Conservation (phyloP, 2,329 filamentous ascomycete genomes). For the Hirsutella rhossiliensis region DNA sequence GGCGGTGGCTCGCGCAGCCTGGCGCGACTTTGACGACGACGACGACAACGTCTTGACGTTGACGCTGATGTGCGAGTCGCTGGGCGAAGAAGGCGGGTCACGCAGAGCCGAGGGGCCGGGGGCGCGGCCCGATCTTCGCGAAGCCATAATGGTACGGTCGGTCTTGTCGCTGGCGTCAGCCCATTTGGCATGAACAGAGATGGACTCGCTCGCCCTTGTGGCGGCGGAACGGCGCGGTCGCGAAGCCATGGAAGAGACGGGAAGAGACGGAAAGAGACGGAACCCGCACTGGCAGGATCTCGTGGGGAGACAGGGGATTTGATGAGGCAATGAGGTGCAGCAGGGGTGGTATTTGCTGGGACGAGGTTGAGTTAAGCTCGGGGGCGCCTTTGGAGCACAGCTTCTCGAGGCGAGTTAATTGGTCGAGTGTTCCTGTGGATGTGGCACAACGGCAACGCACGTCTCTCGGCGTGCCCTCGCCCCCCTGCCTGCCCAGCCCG, state of each 20-base stretch:
- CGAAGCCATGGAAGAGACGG: constrained; percentile 29
- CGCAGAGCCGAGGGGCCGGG: constrained; percentile 29
- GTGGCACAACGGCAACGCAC: too few species aligned
- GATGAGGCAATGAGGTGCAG: too few species aligned
- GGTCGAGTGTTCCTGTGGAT: too few species aligned
- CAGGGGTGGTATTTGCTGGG: too few species aligned
- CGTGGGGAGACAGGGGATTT: too few species aligned
- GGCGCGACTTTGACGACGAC: constrained; percentile 37
- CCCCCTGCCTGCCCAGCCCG: too few species aligned
- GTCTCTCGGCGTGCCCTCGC: too few species aligned
- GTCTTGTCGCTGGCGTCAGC: constrained; percentile 25
- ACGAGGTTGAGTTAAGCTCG: not conserved
- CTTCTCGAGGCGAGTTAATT: too few species aligned
- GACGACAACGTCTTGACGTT: constrained; percentile 32
- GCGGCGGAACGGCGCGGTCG: constrained; percentile 35
- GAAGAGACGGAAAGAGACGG: not conserved
- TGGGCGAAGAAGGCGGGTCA: constrained; percentile 33
- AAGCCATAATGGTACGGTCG: constrained; percentile 33
- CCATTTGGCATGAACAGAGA: constrained; percentile 28
- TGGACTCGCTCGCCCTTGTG: constrained; percentile 28
- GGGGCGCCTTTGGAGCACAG: too few species aligned
- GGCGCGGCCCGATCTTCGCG: constrained; percentile 37
- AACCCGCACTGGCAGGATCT: constrained; percentile 1
- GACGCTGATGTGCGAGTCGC: constrained; percentile 31
- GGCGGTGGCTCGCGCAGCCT: constrained; percentile 30